phyloP scores from a whole-genome alignment of 2,329 filamentous ascomycete genomes.

The Aspergillus tamarii region DNA sequence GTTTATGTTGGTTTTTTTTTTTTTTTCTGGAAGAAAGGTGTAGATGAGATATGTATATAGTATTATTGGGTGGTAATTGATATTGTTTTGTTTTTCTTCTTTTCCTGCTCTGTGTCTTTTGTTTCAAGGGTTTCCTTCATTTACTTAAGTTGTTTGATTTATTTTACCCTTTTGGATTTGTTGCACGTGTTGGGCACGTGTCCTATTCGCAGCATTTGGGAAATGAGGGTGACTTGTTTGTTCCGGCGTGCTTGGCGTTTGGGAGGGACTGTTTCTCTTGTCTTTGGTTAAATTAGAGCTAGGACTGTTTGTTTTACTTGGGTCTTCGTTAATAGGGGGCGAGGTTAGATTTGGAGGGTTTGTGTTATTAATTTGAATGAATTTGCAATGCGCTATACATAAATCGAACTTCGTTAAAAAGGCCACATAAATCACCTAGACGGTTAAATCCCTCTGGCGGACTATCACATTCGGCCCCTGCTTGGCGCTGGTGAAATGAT shows the following conservation, averaged over 20 bases:
- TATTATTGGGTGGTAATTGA: no score
- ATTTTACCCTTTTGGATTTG: background rate
- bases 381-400: background rate
- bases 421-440: background rate
- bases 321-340: background rate
- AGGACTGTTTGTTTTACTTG: background rate
- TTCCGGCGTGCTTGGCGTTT: background rate
- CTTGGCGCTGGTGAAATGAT: slow-evolving; percentile 44
- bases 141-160: background rate
- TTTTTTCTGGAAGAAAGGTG: no score
- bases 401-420: background rate
- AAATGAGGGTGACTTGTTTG: background rate
- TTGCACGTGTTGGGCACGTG: slow-evolving; percentile 14
- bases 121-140: background rate
- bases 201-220: background rate
- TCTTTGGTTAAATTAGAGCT: background rate
- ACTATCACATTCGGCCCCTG: slow-evolving; percentile 40
- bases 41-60: no score
- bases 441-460: background rate
- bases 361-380: background rate
- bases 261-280: background rate
- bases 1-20: no score
- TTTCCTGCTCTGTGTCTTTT: background rate
- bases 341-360: background rate
- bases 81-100: background rate